A percentile compares a stretch with the other conserved stretches of the same genome.
Conservation (phyloP, 169 alveolate species). For the Plasmodium vinckei region DNA sequence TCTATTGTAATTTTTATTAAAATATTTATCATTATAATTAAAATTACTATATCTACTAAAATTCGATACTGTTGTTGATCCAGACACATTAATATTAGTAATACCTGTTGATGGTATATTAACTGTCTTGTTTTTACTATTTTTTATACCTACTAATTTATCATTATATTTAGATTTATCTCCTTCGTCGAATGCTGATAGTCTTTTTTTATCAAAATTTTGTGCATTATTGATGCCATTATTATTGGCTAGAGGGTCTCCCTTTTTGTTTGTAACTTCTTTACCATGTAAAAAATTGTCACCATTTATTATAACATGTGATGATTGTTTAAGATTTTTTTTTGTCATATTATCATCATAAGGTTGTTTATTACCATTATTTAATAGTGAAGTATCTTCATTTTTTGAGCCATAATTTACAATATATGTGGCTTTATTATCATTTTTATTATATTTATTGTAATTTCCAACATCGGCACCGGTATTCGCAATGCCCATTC, state of each 20-base stretch:
- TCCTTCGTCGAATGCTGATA: conserved; percentile 21
- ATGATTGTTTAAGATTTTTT: conserved; percentile 21
- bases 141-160: conserved; percentile 33
- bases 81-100: conserved; percentile 5
- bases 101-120: background rate
- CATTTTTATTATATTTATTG: conserved; percentile 8
- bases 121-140: conserved; percentile 15
- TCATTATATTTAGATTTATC: conserved; percentile 40
- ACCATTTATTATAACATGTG: conserved; percentile 4
- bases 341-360: conserved; percentile 33
- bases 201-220: conserved; percentile 37
- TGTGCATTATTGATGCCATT: conserved; percentile 1
- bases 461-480: background rate
- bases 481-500: too few relatives aligned
- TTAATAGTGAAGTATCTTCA: conserved; percentile 26
- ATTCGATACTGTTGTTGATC: conserved; percentile 8
- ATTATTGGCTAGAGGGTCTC: conserved; percentile 6
- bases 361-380: conserved; percentile 38
- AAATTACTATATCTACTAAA: conserved; percentile 55
- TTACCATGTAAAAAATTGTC: conserved; percentile 23
- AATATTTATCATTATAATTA: conserved; percentile 55
- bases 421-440: conserved; percentile 23
- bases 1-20: conserved; percentile 61
- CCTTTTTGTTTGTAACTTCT: conserved; percentile 19
- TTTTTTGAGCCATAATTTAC: conserved; percentile 12